Conservation (phyloP, 1,284 basidiomycete species). For the Leucoagaricus sp. region DNA sequence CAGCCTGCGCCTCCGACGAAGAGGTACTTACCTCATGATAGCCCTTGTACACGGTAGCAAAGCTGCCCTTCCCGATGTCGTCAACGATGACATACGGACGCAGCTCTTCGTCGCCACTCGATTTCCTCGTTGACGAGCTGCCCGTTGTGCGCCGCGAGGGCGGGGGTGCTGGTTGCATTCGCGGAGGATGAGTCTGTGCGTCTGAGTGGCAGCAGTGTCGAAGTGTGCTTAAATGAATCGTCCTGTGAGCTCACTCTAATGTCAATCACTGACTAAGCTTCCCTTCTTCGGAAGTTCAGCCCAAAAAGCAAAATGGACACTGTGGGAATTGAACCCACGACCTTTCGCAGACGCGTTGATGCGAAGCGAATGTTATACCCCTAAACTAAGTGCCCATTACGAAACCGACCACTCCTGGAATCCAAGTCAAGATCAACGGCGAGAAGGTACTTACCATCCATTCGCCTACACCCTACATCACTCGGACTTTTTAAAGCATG, state of each 20-base stretch:
- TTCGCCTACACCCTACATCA: constrained; percentile 1
- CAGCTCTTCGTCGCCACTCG: constrained; percentile 12
- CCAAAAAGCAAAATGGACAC: constrained; percentile 27
- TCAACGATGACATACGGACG: constrained; percentile 70
- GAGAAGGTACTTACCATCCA: constrained; percentile 7
- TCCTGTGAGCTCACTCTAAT: constrained; percentile 11
- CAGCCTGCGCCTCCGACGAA: too few species aligned
- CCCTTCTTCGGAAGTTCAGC: neutral
- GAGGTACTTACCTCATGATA: constrained; percentile 78
- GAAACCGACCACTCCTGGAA: neutral
- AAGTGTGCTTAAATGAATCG: constrained; percentile 17
- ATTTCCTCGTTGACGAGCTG: constrained; percentile 1
- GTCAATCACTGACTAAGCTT: constrained; percentile 15
- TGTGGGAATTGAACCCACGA: constrained; percentile 39
- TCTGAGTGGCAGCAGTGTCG: constrained; percentile 2
- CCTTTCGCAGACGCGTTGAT: constrained; percentile 32
- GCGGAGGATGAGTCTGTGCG: neutral
- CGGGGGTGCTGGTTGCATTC: constrained; percentile 14
- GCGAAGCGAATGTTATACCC: constrained; percentile 42
- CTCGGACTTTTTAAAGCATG: neutral
- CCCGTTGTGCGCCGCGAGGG: constrained; percentile 9
- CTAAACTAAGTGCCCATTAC: constrained; percentile 32
- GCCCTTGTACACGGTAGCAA: constrained; percentile 95
- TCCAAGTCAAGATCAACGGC: neutral
- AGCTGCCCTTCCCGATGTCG: constrained; percentile 87